Base-by-base conservation (phyloP, 2,329 filamentous ascomycete genomes). In the Aspergillus felis region DNA sequence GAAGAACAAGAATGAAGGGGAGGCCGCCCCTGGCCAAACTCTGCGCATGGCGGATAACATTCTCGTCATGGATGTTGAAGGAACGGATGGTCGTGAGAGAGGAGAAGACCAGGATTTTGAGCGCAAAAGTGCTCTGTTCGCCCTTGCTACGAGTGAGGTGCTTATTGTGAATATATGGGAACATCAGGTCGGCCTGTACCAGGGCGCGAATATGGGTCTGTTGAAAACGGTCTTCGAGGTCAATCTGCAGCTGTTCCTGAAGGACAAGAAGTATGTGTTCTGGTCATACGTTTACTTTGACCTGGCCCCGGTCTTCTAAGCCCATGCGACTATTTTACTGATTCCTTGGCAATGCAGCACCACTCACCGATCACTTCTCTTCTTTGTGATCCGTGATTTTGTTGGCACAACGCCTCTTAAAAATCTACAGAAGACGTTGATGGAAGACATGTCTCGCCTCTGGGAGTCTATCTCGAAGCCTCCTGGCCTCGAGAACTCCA, bases 161-260 rank as follows among this genome's bases (percentile, higher is more conserved):
- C 82, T 99, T 66, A 95, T 99, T 71, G 89, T 99, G 76, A 99
- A 99, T 73, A 96, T 99, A 65, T 99, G 94, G 94, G 94, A 99
- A 77, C 93, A 97, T 75, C 94, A 99, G 77, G 94, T 99, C 61
- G 94, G 94, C 50, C 76, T 99, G 74, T 99, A 99, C 73, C 93
- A 99, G 78, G 94, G 94, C 57, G 94, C 94, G 67, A 99, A 99
- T 75, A 99, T 99, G 94, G 94, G 94, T 8, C 78, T 99, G 68
- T 81, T 99, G 69, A 99, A 99, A 83, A 99, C 95, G 0, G 94
- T 99, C 3, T 99, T 99, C 68, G 94, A 99, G 79, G 94, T 99
- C 75, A 99, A 99, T 73, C 75, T 99, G 72, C 93, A 97, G 76
- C 82, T 99, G 28, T 99, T 99, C 77, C 81, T 97, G 66, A 97